phyloP scores from a whole-genome alignment of 805 yeast genomes.

The Yarrowia sp. region DNA sequence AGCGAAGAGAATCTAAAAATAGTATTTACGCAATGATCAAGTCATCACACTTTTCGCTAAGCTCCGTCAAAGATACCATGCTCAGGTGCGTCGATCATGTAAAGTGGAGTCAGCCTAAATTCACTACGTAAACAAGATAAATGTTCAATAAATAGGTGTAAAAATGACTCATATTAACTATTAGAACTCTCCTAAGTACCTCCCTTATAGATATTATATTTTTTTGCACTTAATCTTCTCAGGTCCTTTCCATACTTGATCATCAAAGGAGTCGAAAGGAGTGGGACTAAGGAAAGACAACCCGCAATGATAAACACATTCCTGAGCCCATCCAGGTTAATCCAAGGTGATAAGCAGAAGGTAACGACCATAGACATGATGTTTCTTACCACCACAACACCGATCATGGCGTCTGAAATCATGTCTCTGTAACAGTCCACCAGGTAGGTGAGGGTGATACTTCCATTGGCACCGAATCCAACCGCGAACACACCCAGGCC shows the following conservation, averaged over 20 bases:
- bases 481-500: background rate
- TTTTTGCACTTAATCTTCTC: background rate
- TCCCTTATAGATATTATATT: background rate
- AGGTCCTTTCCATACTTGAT: background rate
- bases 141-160: too few species aligned
- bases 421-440: background rate
- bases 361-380: background rate
- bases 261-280: background rate
- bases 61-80: too few species aligned
- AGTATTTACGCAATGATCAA: too few species aligned
- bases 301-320: background rate
- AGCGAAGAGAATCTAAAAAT: background rate
- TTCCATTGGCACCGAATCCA: constrained; percentile 2
- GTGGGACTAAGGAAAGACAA: background rate
- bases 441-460: background rate
- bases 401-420: background rate
- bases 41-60: too few species aligned
- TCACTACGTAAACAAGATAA: too few species aligned
- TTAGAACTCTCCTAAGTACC: too few species aligned
- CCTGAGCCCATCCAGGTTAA: background rate
- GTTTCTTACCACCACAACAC: constrained; percentile 3
- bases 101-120: too few species aligned
- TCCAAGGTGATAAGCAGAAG: background rate
- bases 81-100: too few species aligned
- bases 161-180: too few species aligned